phyloP scores from a whole-genome alignment of 2,329 filamentous ascomycete species.

The Sporothrix phasma region DNA sequence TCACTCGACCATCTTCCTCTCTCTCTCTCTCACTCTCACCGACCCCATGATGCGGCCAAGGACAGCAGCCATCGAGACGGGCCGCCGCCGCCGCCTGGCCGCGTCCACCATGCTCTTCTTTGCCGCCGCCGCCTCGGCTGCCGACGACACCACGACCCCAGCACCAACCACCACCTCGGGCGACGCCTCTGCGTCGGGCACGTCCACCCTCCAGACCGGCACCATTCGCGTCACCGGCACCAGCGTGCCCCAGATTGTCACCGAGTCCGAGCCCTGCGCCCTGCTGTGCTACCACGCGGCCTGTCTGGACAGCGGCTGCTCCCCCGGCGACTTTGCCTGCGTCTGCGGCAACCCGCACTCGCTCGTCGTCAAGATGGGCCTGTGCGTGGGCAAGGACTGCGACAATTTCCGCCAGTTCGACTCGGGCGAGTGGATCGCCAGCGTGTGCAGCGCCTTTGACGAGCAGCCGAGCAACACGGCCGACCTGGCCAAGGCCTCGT shows the following conservation, averaged over 20 bases:
- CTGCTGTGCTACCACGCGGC: constrained; percentile 19
- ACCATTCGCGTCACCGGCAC: constrained; percentile 16
- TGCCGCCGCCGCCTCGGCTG: background rate
- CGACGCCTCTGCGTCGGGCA: background rate
- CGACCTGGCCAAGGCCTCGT: constrained; percentile 15
- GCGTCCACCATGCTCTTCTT: background rate
- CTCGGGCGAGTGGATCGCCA: constrained; percentile 18
- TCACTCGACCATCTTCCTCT: too few relatives aligned
- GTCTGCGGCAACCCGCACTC: constrained; percentile 20
- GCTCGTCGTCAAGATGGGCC: constrained; percentile 20
- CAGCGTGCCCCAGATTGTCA: constrained; percentile 14
- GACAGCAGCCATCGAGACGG: background rate
- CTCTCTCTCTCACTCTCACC: background rate
- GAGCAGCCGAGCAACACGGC: background rate
- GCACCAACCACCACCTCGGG: background rate
- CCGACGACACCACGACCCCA: background rate
- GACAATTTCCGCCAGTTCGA: constrained; percentile 14
- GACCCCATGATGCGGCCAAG: background rate
- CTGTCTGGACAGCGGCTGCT: constrained; percentile 17
- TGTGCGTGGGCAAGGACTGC: constrained; percentile 18
- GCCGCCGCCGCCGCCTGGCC: background rate
- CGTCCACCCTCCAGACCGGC: background rate
- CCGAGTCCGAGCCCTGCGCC: constrained; percentile 17
- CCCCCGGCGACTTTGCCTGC: constrained; percentile 16
- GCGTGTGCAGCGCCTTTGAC: constrained; percentile 15